Percentiles rank a stretch among this genome's conserved stretches.
Evolutionary conservation across 1,284 basidiomycete species (phyloP).

Genomic region (Erythrobasidium hasegawianum): DNA sequence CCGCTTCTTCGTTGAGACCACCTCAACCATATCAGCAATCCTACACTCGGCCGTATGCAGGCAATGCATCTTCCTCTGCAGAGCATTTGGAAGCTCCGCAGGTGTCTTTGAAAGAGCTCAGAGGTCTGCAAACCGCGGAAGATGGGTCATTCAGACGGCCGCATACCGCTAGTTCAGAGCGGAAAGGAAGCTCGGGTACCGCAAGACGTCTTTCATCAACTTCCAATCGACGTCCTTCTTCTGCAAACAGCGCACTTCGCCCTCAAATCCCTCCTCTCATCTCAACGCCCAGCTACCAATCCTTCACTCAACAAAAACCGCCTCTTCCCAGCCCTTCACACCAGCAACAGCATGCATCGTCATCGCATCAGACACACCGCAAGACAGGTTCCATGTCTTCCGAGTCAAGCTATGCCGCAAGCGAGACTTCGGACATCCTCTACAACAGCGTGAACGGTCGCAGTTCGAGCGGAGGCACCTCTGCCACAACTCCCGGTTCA

Average conservation of each 20-base stretch:
- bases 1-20: slow-evolving; percentile 1
- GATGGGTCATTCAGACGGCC: background rate
- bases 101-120: slow-evolving; percentile 1
- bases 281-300: slow-evolving; percentile 11
- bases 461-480: slow-evolving; percentile 31
- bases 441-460: slow-evolving; percentile 28
- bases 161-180: background rate
- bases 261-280: background rate
- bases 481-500: slow-evolving; percentile 27
- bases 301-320: slow-evolving; percentile 3
- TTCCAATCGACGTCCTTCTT: background rate
- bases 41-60: background rate
- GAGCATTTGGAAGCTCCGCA: background rate
- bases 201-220: background rate
- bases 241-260: background rate
- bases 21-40: background rate
- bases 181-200: slow-evolving; percentile 2
- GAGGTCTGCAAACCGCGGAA: slow-evolving; percentile 1
- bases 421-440: slow-evolving; percentile 29
- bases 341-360: slow-evolving; percentile 8
- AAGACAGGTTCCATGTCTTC: slow-evolving; percentile 17
- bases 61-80: background rate
- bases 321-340: background rate
- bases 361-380: slow-evolving; percentile 5
- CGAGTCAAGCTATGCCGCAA: slow-evolving; percentile 33